Evolutionary conservation across 768 basidiomycete species (phyloP).

Genomic region (Russula lepida): DNA sequence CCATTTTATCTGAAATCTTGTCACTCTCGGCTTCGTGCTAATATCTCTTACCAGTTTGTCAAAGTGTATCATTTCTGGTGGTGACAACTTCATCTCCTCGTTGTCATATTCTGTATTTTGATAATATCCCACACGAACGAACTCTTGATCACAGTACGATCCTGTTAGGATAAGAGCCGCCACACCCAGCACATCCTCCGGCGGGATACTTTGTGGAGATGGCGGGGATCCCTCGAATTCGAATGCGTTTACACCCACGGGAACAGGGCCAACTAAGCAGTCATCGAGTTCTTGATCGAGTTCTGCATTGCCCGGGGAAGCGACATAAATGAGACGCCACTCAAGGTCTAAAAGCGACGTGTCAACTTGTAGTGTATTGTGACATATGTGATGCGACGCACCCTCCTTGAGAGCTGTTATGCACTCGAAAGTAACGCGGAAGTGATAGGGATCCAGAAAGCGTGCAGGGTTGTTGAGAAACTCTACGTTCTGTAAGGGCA

Average conservation of each 20-base stretch:
- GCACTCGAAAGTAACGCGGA: slow-evolving; percentile 96
- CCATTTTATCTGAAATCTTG: slow-evolving; percentile 87
- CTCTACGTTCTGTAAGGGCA: slow-evolving; percentile 58
- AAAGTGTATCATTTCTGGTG: slow-evolving; percentile 61
- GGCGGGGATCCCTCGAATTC: slow-evolving; percentile 90
- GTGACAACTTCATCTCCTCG: slow-evolving; percentile 77
- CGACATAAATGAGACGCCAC: slow-evolving; percentile 96
- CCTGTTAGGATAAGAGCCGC: slow-evolving; percentile 96
- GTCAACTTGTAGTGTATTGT: too few relatives aligned
- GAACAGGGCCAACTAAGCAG: slow-evolving; percentile 95
- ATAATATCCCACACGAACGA: slow-evolving; percentile 99
- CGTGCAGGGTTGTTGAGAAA: slow-evolving; percentile 90
- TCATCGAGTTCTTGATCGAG: slow-evolving; percentile 97
- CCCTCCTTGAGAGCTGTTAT: slow-evolving; percentile 87
- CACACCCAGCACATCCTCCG: slow-evolving; percentile 89
- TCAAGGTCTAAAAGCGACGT: slow-evolving; percentile 64
- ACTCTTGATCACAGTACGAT: slow-evolving; percentile 94
- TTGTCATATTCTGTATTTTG: slow-evolving; percentile 99
- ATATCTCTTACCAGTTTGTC: slow-evolving; percentile 81
- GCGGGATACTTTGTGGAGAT: slow-evolving; percentile 73
- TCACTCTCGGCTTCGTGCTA: slow-evolving; percentile 87
- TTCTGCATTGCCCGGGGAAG: slow-evolving; percentile 83
- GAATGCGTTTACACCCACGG: slow-evolving; percentile 94
- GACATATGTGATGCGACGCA: slow-evolving; percentile 27
- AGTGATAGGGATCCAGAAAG: slow-evolving; percentile 85